Evolutionary conservation across 2,329 filamentous ascomycete species (phyloP), one percentile per base, ranked within the genome.

Genomic region (Fusarium ramigenum): DNA sequence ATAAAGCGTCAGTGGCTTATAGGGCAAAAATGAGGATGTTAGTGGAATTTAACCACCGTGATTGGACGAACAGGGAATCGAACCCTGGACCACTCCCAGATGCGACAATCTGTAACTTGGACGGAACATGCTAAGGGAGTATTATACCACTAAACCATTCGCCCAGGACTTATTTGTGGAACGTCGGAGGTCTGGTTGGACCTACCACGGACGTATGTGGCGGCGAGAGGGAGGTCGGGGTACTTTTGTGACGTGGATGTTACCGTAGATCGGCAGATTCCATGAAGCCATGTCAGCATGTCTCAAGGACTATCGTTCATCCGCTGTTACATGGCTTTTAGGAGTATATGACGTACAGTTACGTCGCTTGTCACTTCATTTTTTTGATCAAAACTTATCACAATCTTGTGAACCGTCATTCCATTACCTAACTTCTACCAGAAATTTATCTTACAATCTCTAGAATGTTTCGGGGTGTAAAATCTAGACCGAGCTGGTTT

Each of bases 101-200:
- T 32, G 52, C 52, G 28, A 43, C 21, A 16, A 44, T 44, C 39
- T 34, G 21, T 56, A 25, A 16, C 32, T 53, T 25, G 53, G 53
- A 44, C 53, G 39, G 30, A 57, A 57, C 28, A 44, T 56, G 53
- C 53, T 46, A 57, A 57, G 53, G 53, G 39, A 57, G 53, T 57
- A 57, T 57, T 57, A 57, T 57, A 57, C 53, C 53, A 57, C 53
- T 57, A 57, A 57, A 57, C 39, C 54, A 57, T 57, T 57, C 54
- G 54, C 39, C 54, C 54, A 18, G n/a, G 9, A 36, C 39, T 34
- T 30, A 14, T 40, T 54, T 25, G n/a, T 39, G 50, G 23, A 30
- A 30, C 15, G 2, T 16, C 7, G 5, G 2, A 0, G 0, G 5
- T 7, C 15, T 14, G 7, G 5, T 37, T 18, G 5, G 4, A 7